phyloP scores from a whole-genome alignment of 140 eudicot species.

The Erigeron philadelphicus region DNA sequence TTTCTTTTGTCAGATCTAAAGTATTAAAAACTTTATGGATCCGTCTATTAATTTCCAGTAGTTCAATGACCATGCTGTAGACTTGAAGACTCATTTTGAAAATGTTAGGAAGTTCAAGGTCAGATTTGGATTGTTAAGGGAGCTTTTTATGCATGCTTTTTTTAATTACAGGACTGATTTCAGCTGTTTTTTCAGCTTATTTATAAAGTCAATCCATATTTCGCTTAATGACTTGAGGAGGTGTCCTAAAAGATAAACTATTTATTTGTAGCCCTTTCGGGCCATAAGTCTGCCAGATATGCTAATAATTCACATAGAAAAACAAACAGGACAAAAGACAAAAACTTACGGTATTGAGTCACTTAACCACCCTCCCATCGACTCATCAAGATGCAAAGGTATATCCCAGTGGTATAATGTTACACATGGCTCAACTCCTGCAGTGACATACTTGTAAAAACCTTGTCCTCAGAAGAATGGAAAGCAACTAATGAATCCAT shows the following conservation, averaged over 20 bases:
- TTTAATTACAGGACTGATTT: too few relatives aligned
- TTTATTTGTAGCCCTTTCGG: neutral
- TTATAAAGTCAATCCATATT: neutral
- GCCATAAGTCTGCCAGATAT: neutral
- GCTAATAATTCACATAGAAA: neutral
- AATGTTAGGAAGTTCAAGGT: neutral
- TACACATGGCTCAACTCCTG: constrained; percentile 69
- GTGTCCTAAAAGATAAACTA: neutral
- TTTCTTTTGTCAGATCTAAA: neutral
- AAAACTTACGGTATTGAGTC: constrained; percentile 63
- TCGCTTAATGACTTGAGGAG: neutral
- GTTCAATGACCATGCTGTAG: neutral
- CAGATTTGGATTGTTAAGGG: neutral
- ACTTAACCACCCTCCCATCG: constrained; percentile 65
- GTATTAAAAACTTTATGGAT: neutral
- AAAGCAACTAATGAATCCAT: constrained; percentile 16
- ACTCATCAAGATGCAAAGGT: constrained; percentile 61
- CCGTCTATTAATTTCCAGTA: neutral
- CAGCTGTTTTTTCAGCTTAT: constrained; percentile 1
- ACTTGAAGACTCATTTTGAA: neutral
- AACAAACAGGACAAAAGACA: constrained; percentile 14
- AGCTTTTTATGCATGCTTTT: neutral
- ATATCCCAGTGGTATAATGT: constrained; percentile 90
- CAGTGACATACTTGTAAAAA: constrained; percentile 25
- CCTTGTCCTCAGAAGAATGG: neutral